Evolutionary conservation across 495 filamentous ascomycete species (phyloP).

Genomic region (Penicillium canescens): DNA sequence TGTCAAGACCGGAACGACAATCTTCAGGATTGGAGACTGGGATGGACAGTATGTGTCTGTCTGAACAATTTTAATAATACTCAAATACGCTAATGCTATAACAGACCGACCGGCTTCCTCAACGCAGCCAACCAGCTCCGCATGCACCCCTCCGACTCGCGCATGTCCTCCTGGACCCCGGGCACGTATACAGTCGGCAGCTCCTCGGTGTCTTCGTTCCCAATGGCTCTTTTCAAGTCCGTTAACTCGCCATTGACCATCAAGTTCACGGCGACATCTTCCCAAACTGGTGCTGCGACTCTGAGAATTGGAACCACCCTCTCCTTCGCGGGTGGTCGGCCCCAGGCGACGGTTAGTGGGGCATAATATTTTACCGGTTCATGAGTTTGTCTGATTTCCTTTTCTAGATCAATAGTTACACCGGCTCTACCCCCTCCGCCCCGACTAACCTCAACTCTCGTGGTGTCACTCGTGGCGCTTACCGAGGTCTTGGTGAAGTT

Average conservation of each 20-base stretch:
- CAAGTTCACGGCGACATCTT: conserved; percentile 54
- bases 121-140: conserved; percentile 64
- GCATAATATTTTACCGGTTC: not conserved
- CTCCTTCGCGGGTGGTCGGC: conserved; percentile 53
- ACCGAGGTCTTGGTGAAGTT: conserved; percentile 60
- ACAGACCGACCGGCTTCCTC: conserved; percentile 60
- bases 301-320: conserved; percentile 65
- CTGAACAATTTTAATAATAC: not conserved
- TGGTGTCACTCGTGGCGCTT: conserved; percentile 65
- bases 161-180: conserved; percentile 61
- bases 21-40: conserved; percentile 65
- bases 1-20: conserved; percentile 43
- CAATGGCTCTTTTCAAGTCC: conserved; percentile 65
- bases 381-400: not conserved
- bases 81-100: not conserved
- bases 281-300: conserved; percentile 53
- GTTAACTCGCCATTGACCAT: conserved; percentile 65
- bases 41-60: conserved; percentile 47
- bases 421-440: conserved; percentile 46
- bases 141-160: conserved; percentile 66
- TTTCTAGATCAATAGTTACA: conserved; percentile 52
- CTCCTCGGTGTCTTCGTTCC: conserved; percentile 51
- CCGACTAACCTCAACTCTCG: conserved; percentile 64
- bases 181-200: conserved; percentile 60
- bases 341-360: conserved; percentile 26